A percentile compares a stretch with the other conserved stretches of the same genome.
These are phyloP conservation scores for Cladorrhinum samala DNA, from an alignment of 495 filamentous ascomycete species.

Conservation along the genomic window DNA sequence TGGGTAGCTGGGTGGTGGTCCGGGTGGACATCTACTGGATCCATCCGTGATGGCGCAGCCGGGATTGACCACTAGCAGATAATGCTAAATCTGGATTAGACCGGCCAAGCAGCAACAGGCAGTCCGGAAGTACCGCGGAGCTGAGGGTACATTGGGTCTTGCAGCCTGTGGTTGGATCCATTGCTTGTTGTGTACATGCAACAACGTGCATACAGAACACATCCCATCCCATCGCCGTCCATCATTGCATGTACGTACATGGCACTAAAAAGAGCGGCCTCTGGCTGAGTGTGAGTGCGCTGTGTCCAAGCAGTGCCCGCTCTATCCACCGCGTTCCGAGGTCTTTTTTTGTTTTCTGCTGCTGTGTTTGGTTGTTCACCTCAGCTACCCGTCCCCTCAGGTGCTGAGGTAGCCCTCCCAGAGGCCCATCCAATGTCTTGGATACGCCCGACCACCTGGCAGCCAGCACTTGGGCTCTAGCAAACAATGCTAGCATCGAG, in stretches of 20 bases:
- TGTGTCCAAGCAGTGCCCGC: too few relatives aligned
- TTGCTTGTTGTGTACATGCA: conserved; percentile 14
- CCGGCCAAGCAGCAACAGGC: conserved; percentile 15
- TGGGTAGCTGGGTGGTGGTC: conserved; percentile 24
- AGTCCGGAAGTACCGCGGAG: conserved; percentile 23
- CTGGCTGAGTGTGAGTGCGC: neutral
- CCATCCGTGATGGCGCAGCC: conserved; percentile 30
- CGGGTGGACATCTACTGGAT: conserved; percentile 15
- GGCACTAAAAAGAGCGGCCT: conserved; percentile 3
- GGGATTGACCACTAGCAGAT: conserved; percentile 9
- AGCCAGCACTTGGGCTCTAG: neutral
- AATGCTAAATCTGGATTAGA: conserved; percentile 31
- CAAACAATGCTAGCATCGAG: neutral
- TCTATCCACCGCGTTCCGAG: neutral
- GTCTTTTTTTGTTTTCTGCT: neutral
- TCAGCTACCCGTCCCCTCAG: neutral
- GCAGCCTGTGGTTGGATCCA: neutral
- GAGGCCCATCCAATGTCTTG: neutral
- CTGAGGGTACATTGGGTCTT: conserved; percentile 17
- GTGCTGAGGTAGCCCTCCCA: neutral
- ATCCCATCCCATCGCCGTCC: conserved; percentile 13
- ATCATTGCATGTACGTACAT: neutral
- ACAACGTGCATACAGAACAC: conserved; percentile 1
- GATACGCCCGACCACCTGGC: neutral
- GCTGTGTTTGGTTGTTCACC: neutral